A percentile compares a stretch with the other conserved stretches of the same genome.
Conservation (phyloP, 345 rosid genomes). For the Aethionema arabicum region DNA sequence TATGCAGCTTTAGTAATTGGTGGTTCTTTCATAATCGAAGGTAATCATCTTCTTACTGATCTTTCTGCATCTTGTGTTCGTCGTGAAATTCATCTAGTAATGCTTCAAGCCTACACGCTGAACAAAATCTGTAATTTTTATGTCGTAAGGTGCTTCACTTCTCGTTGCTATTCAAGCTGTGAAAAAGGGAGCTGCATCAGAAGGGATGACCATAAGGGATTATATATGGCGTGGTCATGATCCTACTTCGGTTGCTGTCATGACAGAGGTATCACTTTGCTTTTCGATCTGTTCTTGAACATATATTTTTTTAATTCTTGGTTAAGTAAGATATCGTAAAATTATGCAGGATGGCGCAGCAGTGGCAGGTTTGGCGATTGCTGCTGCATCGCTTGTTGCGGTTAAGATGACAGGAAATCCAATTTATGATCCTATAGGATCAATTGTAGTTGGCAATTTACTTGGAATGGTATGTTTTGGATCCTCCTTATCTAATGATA, state of each 20-base stretch:
- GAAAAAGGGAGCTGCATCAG: slow-evolving; percentile 92
- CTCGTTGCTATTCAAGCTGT: slow-evolving; percentile 95
- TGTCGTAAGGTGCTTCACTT: slow-evolving; percentile 81
- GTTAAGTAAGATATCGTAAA: slow-evolving; percentile 14
- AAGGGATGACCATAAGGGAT: slow-evolving; percentile 88
- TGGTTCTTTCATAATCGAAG: slow-evolving; percentile 93
- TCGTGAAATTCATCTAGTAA: neutral
- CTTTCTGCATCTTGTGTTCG: slow-evolving; percentile 5
- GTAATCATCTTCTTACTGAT: slow-evolving; percentile 39
- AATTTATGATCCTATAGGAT: slow-evolving; percentile 92
- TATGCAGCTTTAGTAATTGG: slow-evolving; percentile 93
- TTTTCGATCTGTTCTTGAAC: slow-evolving; percentile 3
- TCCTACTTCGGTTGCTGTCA: slow-evolving; percentile 98
- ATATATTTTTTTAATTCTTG: neutral
- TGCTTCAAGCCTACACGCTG: slow-evolving; percentile 8
- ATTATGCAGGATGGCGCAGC: slow-evolving; percentile 94
- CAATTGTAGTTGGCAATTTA: slow-evolving; percentile 84
- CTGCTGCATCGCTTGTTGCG: slow-evolving; percentile 86
- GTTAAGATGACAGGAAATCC: slow-evolving; percentile 84
- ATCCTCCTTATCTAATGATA: slow-evolving; percentile 1
- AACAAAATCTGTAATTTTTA: neutral
- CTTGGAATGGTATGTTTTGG: slow-evolving; percentile 77
- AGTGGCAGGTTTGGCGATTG: slow-evolving; percentile 86
- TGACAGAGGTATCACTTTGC: slow-evolving; percentile 76
- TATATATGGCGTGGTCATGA: slow-evolving; percentile 99